Evolutionary conservation across 495 filamentous ascomycete species (phyloP).

Genomic region (Penicillium nucicola): DNA sequence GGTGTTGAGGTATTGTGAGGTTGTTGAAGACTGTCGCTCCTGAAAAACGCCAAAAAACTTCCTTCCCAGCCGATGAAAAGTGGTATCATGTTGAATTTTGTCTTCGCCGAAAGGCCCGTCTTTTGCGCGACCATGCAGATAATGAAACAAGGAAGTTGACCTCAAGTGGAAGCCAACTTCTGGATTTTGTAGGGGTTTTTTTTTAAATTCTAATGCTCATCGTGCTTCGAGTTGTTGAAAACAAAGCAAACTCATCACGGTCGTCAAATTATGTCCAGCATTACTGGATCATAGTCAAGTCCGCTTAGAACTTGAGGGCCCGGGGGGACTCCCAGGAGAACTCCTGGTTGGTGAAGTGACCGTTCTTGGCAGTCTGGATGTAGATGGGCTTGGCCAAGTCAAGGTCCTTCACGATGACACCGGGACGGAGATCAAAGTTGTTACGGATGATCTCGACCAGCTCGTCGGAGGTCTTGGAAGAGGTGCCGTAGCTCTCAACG

Average conservation of each 20-base stretch:
- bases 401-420: slow-evolving; percentile 97
- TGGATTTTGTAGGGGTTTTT: slow-evolving; percentile 22
- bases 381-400: slow-evolving; percentile 96
- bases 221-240: slow-evolving; percentile 60
- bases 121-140: slow-evolving; percentile 42
- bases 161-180: slow-evolving; percentile 13
- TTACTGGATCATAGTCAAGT: slow-evolving; percentile 14
- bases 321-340: slow-evolving; percentile 99
- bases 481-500: slow-evolving; percentile 61
- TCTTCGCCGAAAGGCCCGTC: slow-evolving; percentile 43
- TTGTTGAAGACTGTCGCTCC: slow-evolving; percentile 49
- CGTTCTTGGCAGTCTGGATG: slow-evolving; percentile 97
- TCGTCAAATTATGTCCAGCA: slow-evolving; percentile 38
- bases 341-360: slow-evolving; percentile 97
- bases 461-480: slow-evolving; percentile 78
- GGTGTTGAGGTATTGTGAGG: slow-evolving; percentile 13
- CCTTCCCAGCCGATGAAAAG: slow-evolving; percentile 48
- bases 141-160: slow-evolving; percentile 33
- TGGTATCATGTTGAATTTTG: slow-evolving; percentile 57
- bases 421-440: slow-evolving; percentile 96
- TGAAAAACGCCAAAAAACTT: slow-evolving; percentile 44
- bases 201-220: slow-evolving; percentile 45
- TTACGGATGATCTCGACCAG: slow-evolving; percentile 88
- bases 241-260: slow-evolving; percentile 56
- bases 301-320: slow-evolving; percentile 76